Base-by-base conservation (phyloP, 352 stramenopile genomes). In the Achlya hypogyna region DNA sequence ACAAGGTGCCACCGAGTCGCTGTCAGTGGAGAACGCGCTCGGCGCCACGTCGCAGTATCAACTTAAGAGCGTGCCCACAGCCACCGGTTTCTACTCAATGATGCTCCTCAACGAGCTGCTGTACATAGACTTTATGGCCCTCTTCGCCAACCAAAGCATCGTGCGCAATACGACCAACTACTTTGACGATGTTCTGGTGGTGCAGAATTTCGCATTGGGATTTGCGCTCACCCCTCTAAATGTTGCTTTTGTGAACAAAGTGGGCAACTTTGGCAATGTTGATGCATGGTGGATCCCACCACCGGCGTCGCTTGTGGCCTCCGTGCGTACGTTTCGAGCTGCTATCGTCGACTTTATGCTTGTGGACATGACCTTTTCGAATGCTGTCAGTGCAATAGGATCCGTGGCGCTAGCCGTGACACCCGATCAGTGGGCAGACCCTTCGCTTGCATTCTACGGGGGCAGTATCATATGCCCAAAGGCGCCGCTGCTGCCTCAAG, bases 191-290 rank as follows among this genome's bases (percentile, higher is more conserved):
- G 9, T 38, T 25, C 20, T 25, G 22, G 28, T 10, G 16, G 35
- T 58, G 9, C 20, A 58, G 28, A 27, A 9, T 6, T 58, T 32
- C 5, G n/a, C 20, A 12, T 9, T 31, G 9, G 20, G 20, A 20
- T 58, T 58, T 58, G 20, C 51, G 1, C 29, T 58, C 14, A 9
- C 22, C 8, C 10, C 6, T 8, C 51, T 63, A n/a, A 52, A 63
- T n/a, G 27, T 32, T 28, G 54, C 53, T 9, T 20, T 67, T 10
- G 40, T 32, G 20, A 28, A 56, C 22, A 52, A 45, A 22, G 27
- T 59, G 42, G 59, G 59, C 18, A 10, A 32, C 5, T 27, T 65
- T 65, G 59, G 59, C 14, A 65, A 54, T 35, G 40, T 54, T 43
- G 59, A 65, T 35, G 16, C 47, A 8, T 25, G 53, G 28, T 65